Percentiles rank a stretch among this genome's conserved stretches.
phyloP scores from a whole-genome alignment of 2,329 filamentous ascomycete species.

The Neopestalotiopsis rosae region DNA sequence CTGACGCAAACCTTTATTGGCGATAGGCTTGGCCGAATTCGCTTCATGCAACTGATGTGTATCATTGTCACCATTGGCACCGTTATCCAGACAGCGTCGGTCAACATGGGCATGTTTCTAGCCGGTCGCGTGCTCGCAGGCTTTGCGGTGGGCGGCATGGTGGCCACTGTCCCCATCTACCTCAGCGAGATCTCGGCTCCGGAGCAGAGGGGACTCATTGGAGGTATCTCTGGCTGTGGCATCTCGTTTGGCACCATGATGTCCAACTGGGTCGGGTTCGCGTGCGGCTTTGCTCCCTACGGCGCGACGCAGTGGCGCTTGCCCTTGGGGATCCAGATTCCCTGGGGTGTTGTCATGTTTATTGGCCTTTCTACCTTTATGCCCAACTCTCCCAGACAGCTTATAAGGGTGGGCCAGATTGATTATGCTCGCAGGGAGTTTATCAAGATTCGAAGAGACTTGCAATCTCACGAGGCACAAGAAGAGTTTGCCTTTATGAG shows the following conservation, averaged over 20 bases:
- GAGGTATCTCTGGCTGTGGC: conserved; percentile 57
- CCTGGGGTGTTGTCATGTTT: conserved; percentile 61
- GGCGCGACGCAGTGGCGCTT: conserved; percentile 60
- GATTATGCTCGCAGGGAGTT: conserved; percentile 55
- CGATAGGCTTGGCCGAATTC: conserved; percentile 57
- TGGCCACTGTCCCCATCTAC: conserved; percentile 60
- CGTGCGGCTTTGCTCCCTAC: conserved; percentile 58
- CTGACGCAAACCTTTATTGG: conserved; percentile 57
- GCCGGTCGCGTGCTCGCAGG: conserved; percentile 54
- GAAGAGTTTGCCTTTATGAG: conserved; percentile 61
- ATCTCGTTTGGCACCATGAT: conserved; percentile 61
- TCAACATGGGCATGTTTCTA: conserved; percentile 61
- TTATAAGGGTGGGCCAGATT: conserved; percentile 54
- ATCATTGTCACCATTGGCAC: conserved; percentile 60
- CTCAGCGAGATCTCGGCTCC: conserved; percentile 59
- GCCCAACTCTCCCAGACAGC: conserved; percentile 59
- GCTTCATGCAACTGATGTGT: conserved; percentile 60
- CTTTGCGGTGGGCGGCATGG: conserved; percentile 48
- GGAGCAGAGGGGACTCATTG: conserved; percentile 55
- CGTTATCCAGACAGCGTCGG: conserved; percentile 56
- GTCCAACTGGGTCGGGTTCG: conserved; percentile 63
- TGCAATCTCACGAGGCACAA: conserved; percentile 47
- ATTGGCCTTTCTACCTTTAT: conserved; percentile 59
- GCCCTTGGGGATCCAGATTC: conserved; percentile 59
- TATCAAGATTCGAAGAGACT: conserved; percentile 50